These are phyloP conservation scores for Cryomyces antarcticus DNA, from an alignment of 495 filamentous ascomycete genomes.

Conservation along the genomic window DNA sequence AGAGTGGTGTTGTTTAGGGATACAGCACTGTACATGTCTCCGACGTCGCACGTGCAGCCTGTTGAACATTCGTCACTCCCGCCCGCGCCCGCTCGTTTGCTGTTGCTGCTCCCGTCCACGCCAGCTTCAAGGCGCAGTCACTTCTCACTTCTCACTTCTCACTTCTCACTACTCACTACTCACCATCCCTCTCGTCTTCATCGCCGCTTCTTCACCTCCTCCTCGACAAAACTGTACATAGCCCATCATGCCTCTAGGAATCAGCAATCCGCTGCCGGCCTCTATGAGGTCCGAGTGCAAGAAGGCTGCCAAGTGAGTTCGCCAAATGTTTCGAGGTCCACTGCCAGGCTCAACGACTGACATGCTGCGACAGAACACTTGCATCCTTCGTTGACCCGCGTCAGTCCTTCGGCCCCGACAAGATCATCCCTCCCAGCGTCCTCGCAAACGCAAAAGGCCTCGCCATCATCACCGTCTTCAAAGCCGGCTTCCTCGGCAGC, in stretches of 20 bases:
- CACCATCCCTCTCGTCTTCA: too few species aligned
- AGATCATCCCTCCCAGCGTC: conserved; percentile 84
- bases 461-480: conserved; percentile 83
- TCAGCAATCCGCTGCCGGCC: conserved; percentile 49
- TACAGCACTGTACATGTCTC: too few species aligned
- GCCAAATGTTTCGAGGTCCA: conserved; percentile 33
- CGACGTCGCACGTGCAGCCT: too few species aligned
- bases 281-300: conserved; percentile 30
- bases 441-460: conserved; percentile 89
- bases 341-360: conserved; percentile 76
- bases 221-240: not conserved
- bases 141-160: too few species aligned
- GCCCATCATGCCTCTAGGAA: conserved; percentile 33
- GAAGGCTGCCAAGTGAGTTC: conserved; percentile 7
- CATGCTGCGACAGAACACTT: conserved; percentile 86
- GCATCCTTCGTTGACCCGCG: conserved; percentile 85
- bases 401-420: conserved; percentile 90
- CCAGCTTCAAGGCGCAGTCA: too few species aligned
- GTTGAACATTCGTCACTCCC: too few species aligned
- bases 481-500: conserved; percentile 88
- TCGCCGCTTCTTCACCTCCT: too few species aligned
- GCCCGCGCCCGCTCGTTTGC: too few species aligned
- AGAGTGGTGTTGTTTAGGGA: not conserved
- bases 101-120: too few species aligned
- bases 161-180: too few species aligned